Conservation (phyloP, 1,284 basidiomycete species). For the Papiliotrema nemorosa region DNA sequence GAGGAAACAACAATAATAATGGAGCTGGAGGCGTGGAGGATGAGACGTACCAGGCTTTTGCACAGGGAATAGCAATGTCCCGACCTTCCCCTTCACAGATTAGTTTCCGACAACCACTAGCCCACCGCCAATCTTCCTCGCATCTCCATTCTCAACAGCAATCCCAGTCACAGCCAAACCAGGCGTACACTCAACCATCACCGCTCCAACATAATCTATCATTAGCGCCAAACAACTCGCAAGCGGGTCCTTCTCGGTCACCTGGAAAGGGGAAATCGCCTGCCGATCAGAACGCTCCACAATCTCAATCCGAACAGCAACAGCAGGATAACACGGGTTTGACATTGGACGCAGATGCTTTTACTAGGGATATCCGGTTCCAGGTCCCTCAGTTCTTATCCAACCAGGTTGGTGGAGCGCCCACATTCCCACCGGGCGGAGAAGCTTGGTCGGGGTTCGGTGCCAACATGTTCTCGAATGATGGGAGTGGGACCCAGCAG, state of each 20-base stretch:
- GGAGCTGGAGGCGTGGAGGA: neutral
- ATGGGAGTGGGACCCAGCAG: slow-evolving; percentile 4
- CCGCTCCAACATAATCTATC: slow-evolving; percentile 10
- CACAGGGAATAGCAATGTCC: slow-evolving; percentile 22
- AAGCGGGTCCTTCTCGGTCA: slow-evolving; percentile 1
- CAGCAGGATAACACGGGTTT: slow-evolving; percentile 20
- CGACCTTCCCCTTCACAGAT: slow-evolving; percentile 11
- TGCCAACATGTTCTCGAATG: slow-evolving; percentile 18
- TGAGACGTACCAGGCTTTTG: slow-evolving; percentile 17
- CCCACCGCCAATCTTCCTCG: neutral
- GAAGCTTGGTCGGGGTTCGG: slow-evolving; percentile 44
- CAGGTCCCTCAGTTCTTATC: slow-evolving; percentile 36
- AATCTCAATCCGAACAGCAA: slow-evolving; percentile 5
- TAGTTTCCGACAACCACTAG: slow-evolving; percentile 17
- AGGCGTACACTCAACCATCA: slow-evolving; percentile 7
- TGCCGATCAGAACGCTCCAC: neutral
- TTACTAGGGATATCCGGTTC: slow-evolving; percentile 42
- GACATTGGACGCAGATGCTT: slow-evolving; percentile 37
- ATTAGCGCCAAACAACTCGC: neutral
- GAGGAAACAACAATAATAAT: neutral
- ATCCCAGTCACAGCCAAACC: slow-evolving; percentile 1
- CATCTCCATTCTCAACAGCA: slow-evolving; percentile 6
- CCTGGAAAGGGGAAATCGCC: slow-evolving; percentile 18
- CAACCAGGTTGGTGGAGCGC: slow-evolving; percentile 28
- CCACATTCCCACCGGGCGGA: slow-evolving; percentile 39